Base-by-base conservation (phyloP, 768 basidiomycete genomes). In the Mycena crocata region DNA sequence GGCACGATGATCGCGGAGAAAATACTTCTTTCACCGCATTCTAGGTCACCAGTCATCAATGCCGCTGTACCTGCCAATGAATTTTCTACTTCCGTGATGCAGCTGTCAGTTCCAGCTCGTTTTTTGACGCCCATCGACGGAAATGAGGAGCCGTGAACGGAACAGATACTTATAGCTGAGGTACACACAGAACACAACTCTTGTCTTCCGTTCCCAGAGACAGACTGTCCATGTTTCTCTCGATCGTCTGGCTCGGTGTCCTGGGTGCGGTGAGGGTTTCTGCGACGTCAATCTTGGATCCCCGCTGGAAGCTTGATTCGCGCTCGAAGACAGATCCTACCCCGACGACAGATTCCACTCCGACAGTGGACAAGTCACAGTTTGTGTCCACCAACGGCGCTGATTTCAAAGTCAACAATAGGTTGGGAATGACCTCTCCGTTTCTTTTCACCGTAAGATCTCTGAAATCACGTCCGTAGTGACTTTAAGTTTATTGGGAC, bases 341-440 rank as follows among this genome's bases (percentile, higher is more conserved):
- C 17, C 39, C 54, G 5, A 28, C 35, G 37, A 37, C 58, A 28
- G 46, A 28, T 7, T 37, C 57, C 9, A 31, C 68, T 23, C 57
- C 65, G 3, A 30, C 65, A 13, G n/a, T 67, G 23, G 54, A 70
- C 62, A 70, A 66, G 39, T 76, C 78, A 31, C 75, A 78, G 2
- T 90, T 89, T 69, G 82, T 90, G 14, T 75, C 80, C 42, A 79
- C 79, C 5, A 69, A 80, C 37, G 81, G 82, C 62, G 73, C 78
- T n/a, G 79, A 83, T 32, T 89, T 91, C 69, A 69, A 75, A 24
- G 81, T 87, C 46, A 89, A 90, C 62, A 88, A 88, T 72, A 86
- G 82, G 89, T 85, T 42, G 2, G 62, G 44, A 75, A n/a, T n/a
- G n/a, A n/a, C n/a, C 50, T 62, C 39, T 19, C 39, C 31, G 35